Conservation (phyloP, 2,329 filamentous ascomycete genomes). For the Diaporthe longicolla region DNA sequence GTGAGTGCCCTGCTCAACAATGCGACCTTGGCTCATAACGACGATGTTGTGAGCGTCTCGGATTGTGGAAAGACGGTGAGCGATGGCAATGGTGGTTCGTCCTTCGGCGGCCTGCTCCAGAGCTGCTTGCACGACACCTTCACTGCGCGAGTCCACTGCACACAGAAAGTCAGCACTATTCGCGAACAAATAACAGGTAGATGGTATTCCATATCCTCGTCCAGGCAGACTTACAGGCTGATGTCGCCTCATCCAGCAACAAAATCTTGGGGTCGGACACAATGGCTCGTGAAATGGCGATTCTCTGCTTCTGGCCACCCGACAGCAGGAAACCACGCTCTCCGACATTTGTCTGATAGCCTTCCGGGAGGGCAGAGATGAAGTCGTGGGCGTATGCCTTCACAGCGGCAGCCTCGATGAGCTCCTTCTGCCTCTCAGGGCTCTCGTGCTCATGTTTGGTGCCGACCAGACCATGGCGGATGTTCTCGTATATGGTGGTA, state of each 20-base stretch:
- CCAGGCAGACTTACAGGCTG: slow-evolving; percentile 37
- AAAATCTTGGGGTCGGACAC: slow-evolving; percentile 94
- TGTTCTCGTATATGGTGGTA: slow-evolving; percentile 91
- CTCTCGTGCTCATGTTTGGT: slow-evolving; percentile 79
- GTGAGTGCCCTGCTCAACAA: slow-evolving; percentile 93
- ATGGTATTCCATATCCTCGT: neutral
- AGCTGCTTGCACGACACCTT: slow-evolving; percentile 93
- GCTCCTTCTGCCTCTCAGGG: slow-evolving; percentile 76
- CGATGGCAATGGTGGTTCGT: slow-evolving; percentile 95
- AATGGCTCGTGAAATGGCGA: slow-evolving; percentile 91
- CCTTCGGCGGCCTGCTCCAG: slow-evolving; percentile 88
- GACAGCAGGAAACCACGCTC: slow-evolving; percentile 93
- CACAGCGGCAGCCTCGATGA: slow-evolving; percentile 85
- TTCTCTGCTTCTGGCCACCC: slow-evolving; percentile 96
- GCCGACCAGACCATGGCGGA: slow-evolving; percentile 90
- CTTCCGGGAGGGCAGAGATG: slow-evolving; percentile 83
- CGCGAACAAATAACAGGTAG: too few species aligned
- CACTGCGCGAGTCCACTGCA: slow-evolving; percentile 92
- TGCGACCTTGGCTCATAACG: slow-evolving; percentile 87
- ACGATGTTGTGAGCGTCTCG: slow-evolving; percentile 96
- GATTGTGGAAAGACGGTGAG: slow-evolving; percentile 95
- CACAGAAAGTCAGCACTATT: slow-evolving; percentile 57
- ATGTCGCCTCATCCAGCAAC: slow-evolving; percentile 92
- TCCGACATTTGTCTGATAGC: slow-evolving; percentile 95
- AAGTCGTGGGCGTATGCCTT: slow-evolving; percentile 98